Evolutionary conservation across 768 basidiomycete species (phyloP).

Genomic region (Leccinum arenicola): DNA sequence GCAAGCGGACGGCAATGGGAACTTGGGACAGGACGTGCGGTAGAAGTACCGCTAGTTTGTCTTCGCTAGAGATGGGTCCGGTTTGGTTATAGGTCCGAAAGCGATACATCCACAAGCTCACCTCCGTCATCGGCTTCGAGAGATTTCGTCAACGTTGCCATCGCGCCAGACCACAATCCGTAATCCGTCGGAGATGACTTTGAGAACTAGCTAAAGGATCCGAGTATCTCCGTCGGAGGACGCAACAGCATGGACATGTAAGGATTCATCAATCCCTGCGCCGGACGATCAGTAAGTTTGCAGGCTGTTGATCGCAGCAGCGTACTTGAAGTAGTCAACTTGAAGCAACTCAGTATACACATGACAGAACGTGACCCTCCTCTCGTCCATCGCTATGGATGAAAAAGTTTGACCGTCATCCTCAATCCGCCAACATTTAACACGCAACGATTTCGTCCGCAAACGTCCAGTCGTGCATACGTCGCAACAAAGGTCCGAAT

Average conservation of each 20-base stretch:
- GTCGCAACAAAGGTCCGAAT: conserved; percentile 90
- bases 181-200: conserved; percentile 29
- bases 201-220: conserved; percentile 39
- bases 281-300: background rate
- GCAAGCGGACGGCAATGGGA: conserved; percentile 39
- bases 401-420: background rate
- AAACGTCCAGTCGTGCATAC: conserved; percentile 94
- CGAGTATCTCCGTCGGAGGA: conserved; percentile 62
- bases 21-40: conserved; percentile 66
- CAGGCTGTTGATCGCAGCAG: background rate
- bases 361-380: conserved; percentile 71
- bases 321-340: conserved; percentile 76
- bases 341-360: conserved; percentile 65
- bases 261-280: conserved; percentile 81
- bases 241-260: conserved; percentile 80
- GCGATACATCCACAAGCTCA: conserved; percentile 32
- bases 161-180: conserved; percentile 59
- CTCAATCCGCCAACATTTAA: background rate
- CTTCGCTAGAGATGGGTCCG: conserved; percentile 49
- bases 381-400: conserved; percentile 26
- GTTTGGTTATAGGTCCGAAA: background rate
- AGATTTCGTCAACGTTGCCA: conserved; percentile 64
- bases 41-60: conserved; percentile 64
- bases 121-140: conserved; percentile 79
- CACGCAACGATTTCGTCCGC: conserved; percentile 47